Evolutionary conservation across 2,329 filamentous ascomycete genomes (phyloP), one percentile per base, ranked within the genome.

Genomic region (Ceratocystis eucalypticola): DNA sequence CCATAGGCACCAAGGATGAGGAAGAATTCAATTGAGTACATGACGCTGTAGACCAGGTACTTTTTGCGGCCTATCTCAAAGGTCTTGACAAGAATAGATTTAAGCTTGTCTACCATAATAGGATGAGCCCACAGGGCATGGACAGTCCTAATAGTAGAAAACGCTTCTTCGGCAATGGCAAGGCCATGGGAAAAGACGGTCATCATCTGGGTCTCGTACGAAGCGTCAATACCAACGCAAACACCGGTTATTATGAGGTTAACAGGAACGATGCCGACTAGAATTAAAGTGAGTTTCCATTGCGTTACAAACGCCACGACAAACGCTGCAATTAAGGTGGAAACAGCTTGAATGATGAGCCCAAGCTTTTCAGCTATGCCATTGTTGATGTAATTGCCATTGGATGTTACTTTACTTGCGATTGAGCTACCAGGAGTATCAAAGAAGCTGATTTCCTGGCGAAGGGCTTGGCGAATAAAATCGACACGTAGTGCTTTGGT

Each of bases 371-470:
- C 77, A 0, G 77, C 75, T 65, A 79, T 77, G 67, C 78, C 78
- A 41, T 74, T 73, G 69, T 77, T 77, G 70, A 80, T 75, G 15
- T 76, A 73, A 48, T 80, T 79, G 44, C 75, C 77, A 68, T 80
- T 80, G 15, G 78, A 79, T 0, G 79, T 80, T 65, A 82, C 76
- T 66, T 79, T 76, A 1, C 76, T 74, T 0, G 79, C 75, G 7
- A 79, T 72, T 2, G 78, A 80, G 0, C 76, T 77, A 8, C 72
- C 72, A 4, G 75, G 74, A 20, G 74, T 72, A 70, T 85, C 83
- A 68, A 84, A 85, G 70, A 80, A 82, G 69, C 77, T 76, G 2
- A 84, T 76, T 65, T 84, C 81, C 69, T 85, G 80, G 1, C 81
- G 73, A 1, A 77, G 72, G 0, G 73, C 74, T 25, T 73, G 72